Evolutionary conservation across 2,329 filamentous ascomycete genomes (phyloP).

Genomic region (Penicillium sp.): DNA sequence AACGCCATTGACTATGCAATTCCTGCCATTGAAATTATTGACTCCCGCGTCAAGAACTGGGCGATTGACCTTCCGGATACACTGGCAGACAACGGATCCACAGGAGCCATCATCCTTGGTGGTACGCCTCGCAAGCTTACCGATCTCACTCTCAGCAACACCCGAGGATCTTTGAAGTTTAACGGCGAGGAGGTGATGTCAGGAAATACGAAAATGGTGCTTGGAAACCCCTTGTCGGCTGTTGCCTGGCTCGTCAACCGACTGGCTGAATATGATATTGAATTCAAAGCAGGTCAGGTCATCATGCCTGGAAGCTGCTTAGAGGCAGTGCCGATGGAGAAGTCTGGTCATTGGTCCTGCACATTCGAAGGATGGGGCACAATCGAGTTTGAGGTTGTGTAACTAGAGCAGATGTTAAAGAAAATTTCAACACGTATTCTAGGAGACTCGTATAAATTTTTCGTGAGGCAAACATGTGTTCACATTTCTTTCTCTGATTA

Average conservation of each 20-base stretch:
- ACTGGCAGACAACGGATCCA: slow-evolving; percentile 20
- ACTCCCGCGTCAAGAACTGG: slow-evolving; percentile 21
- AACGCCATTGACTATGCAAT: slow-evolving; percentile 20
- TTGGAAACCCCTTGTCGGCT: slow-evolving; percentile 17
- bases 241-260: slow-evolving; percentile 19
- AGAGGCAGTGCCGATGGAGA: slow-evolving; percentile 16
- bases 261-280: slow-evolving; percentile 16
- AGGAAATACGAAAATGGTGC: slow-evolving; percentile 19
- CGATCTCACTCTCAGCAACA: slow-evolving; percentile 16
- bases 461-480: too few species aligned
- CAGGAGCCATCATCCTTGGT: slow-evolving; percentile 17
- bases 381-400: slow-evolving; percentile 20
- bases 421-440: background rate
- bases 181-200: slow-evolving; percentile 20
- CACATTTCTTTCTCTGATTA: too few species aligned
- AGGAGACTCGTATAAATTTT: too few species aligned
- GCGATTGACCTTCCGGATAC: slow-evolving; percentile 20
- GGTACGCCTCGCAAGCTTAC: slow-evolving; percentile 16
- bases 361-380: slow-evolving; percentile 20
- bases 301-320: slow-evolving; percentile 21
- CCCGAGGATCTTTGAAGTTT: slow-evolving; percentile 9
- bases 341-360: slow-evolving; percentile 14
- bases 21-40: slow-evolving; percentile 21
- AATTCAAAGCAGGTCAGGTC: slow-evolving; percentile 16
- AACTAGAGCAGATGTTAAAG: background rate